Conservation (phyloP, 1,284 basidiomycete species). For the Mycosarcoma mackinlayi region DNA sequence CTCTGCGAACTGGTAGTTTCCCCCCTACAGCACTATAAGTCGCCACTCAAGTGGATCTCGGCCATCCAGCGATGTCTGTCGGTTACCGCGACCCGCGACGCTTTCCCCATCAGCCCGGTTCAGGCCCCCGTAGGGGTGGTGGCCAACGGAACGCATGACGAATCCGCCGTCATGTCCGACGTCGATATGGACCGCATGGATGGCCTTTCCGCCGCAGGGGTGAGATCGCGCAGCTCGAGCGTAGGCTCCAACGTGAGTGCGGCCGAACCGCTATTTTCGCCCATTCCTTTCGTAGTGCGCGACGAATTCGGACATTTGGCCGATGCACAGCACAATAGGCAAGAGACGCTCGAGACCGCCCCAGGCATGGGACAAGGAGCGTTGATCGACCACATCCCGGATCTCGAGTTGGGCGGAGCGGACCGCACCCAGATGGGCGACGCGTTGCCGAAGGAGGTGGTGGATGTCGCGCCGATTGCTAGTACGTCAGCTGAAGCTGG, state of each 20-base stretch:
- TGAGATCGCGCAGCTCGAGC: constrained; percentile 16
- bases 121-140: constrained; percentile 6
- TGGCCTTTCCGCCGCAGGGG: constrained; percentile 14
- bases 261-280: constrained; percentile 39
- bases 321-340: too few species aligned
- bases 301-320: constrained; percentile 18
- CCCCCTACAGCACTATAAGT: constrained; percentile 32
- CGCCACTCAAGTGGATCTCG: constrained; percentile 29
- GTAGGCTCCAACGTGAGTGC: neutral
- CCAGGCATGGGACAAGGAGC: too few species aligned
- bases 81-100: constrained; percentile 52
- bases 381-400: constrained; percentile 17
- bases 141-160: constrained; percentile 6
- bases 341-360: too few species aligned
- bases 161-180: constrained; percentile 8
- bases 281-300: constrained; percentile 34
- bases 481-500: neutral
- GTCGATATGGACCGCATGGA: constrained; percentile 39
- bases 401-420: constrained; percentile 35
- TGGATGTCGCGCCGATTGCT: constrained; percentile 9
- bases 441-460: constrained; percentile 12
- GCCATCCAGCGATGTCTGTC: constrained; percentile 39
- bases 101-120: constrained; percentile 43
- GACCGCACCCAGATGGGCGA: constrained; percentile 16
- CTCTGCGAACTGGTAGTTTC: constrained; percentile 41